phyloP scores from a whole-genome alignment of 768 basidiomycete genomes.

The Boletellus sp. region DNA sequence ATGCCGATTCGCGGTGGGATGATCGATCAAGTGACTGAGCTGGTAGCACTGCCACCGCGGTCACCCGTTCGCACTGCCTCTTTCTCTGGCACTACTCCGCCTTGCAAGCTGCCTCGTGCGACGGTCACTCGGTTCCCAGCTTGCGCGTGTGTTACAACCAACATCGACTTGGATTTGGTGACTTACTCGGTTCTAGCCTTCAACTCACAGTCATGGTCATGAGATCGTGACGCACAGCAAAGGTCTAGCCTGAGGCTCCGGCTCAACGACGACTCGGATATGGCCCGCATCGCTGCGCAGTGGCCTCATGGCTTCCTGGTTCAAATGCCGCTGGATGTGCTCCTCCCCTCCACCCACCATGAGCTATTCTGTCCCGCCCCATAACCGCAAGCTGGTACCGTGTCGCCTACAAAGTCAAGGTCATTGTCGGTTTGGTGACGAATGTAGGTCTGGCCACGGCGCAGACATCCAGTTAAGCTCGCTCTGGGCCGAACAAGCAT shows the following conservation, averaged over 20 bases:
- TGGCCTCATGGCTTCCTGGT: background rate
- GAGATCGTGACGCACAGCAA: background rate
- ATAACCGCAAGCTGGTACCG: conserved; percentile 5
- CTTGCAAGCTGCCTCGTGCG: too few relatives aligned
- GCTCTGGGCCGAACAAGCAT: background rate
- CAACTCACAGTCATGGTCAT: too few relatives aligned
- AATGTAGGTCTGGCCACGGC: conserved; percentile 26
- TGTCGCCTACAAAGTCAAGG: conserved; percentile 26
- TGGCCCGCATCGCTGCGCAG: background rate
- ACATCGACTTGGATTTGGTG: too few relatives aligned
- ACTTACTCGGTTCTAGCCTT: too few relatives aligned
- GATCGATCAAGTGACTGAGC: too few relatives aligned
- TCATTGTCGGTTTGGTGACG: conserved; percentile 24
- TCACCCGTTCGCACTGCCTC: too few relatives aligned
- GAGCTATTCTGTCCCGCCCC: background rate
- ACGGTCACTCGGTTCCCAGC: too few relatives aligned
- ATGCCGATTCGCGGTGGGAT: too few relatives aligned
- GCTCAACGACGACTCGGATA: background rate
- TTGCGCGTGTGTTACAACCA: too few relatives aligned
- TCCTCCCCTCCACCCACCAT: conserved; percentile 4
- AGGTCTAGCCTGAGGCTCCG: background rate
- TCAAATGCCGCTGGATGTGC: background rate
- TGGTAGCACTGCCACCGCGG: too few relatives aligned
- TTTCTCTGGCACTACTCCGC: too few relatives aligned
- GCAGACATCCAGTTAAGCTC: conserved; percentile 4